Percentiles rank a stretch among this genome's conserved stretches.
phyloP scores from a whole-genome alignment of 2,329 filamentous ascomycete species.

The Cladosporium colombiae region DNA sequence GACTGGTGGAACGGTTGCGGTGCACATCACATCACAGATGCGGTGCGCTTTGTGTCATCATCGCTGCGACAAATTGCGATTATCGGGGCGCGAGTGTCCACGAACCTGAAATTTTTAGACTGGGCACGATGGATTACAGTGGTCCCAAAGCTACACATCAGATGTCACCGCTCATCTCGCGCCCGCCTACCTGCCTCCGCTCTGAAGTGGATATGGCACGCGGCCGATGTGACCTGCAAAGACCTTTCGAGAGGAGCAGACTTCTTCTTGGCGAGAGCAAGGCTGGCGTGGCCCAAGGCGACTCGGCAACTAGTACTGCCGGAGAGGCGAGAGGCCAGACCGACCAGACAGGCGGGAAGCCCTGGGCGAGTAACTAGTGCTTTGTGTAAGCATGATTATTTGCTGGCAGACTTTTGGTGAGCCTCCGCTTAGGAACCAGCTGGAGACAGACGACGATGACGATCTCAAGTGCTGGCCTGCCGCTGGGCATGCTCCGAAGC shows the following conservation, averaged over 20 bases:
- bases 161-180: constrained; percentile 18
- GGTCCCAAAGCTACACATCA: background rate
- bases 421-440: constrained; percentile 12
- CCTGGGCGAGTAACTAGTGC: background rate
- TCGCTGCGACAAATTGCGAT: constrained; percentile 1
- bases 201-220: constrained; percentile 16
- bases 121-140: constrained; percentile 17
- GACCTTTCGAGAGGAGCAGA: background rate
- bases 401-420: constrained; percentile 13
- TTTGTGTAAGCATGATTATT: constrained; percentile 11
- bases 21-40: constrained; percentile 17
- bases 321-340: constrained; percentile 8
- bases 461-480: background rate
- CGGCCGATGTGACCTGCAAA: constrained; percentile 13
- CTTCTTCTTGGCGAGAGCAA: constrained; percentile 11
- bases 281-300: background rate
- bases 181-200: background rate
- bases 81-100: background rate
- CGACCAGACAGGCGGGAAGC: constrained; percentile 1
- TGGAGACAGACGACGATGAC: background rate
- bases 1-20: constrained; percentile 8
- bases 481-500: background rate
- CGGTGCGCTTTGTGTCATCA: constrained; percentile 14
- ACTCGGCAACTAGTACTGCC: background rate
- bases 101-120: background rate